These are phyloP conservation scores for Leccinum subgranulosum DNA, from an alignment of 768 basidiomycete species.

Conservation along the genomic window DNA sequence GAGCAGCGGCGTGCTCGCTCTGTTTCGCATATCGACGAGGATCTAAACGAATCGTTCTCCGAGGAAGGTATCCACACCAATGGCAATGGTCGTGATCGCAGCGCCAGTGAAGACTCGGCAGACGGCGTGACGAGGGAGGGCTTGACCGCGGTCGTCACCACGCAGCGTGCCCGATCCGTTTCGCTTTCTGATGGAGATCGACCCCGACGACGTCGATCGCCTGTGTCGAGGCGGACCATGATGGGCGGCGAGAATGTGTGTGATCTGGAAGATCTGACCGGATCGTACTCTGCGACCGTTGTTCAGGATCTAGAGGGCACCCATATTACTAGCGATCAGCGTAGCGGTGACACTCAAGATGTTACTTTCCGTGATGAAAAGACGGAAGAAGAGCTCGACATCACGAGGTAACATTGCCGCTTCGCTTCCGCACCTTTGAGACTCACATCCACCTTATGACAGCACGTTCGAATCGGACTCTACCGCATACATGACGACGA, in stretches of 20 bases:
- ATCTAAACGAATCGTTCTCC: too few relatives aligned
- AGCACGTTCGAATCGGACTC: not conserved
- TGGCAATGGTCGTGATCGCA: too few relatives aligned
- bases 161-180: not conserved
- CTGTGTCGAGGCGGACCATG: not conserved
- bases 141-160: too few relatives aligned
- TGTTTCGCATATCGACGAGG: too few relatives aligned
- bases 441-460: not conserved
- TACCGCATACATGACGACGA: not conserved
- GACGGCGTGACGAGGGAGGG: too few relatives aligned
- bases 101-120: too few relatives aligned
- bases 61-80: too few relatives aligned
- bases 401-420: slow-evolving; percentile 1
- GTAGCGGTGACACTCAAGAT: not conserved
- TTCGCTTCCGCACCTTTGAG: not conserved
- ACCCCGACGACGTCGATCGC: too few relatives aligned
- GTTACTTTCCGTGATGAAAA: not conserved
- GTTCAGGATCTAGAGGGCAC: not conserved
- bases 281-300: not conserved
- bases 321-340: not conserved
- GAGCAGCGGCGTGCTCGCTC: too few relatives aligned
- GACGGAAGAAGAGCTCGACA: not conserved
- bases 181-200: not conserved
- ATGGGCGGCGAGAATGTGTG: not conserved
- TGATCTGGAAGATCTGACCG: too few relatives aligned